phyloP scores from a whole-genome alignment of 441 rosid genomes.

The Aquilaria agallochum region DNA sequence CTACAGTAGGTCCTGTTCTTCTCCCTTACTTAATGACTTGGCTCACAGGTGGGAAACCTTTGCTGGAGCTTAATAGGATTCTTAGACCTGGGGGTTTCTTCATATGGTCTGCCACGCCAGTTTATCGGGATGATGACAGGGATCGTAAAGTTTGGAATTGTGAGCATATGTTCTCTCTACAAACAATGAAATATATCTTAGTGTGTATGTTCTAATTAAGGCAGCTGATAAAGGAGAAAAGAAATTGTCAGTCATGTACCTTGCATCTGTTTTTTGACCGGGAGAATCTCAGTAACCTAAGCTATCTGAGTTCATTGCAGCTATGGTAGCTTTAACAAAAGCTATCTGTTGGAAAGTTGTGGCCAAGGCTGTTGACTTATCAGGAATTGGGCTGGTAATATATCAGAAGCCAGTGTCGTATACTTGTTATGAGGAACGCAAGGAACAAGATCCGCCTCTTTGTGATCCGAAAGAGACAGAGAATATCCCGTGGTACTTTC shows the following conservation, averaged over 20 bases:
- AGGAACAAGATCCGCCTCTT: conserved; percentile 49
- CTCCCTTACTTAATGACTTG: too few relatives aligned
- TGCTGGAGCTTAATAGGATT: conserved; percentile 85
- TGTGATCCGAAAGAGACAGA: conserved; percentile 40
- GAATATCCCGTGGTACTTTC: conserved; percentile 59
- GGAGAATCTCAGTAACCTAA: neutral
- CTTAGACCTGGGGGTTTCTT: conserved; percentile 94
- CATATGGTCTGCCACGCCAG: conserved; percentile 95
- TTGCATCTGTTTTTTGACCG: too few relatives aligned
- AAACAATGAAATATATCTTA: too few relatives aligned
- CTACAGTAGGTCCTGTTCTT: neutral
- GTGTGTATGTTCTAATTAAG: too few relatives aligned
- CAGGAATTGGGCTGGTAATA: conserved; percentile 76
- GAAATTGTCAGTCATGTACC: too few relatives aligned
- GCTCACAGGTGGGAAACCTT: conserved; percentile 78
- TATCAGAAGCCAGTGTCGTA: conserved; percentile 71
- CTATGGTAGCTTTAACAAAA: conserved; percentile 62
- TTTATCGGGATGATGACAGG: conserved; percentile 58
- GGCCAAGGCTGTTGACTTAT: conserved; percentile 48
- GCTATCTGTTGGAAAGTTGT: conserved; percentile 85
- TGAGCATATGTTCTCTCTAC: conserved; percentile 4
- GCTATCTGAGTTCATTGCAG: conserved; percentile 35
- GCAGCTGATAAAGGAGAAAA: too few relatives aligned
- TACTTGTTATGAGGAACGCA: conserved; percentile 59
- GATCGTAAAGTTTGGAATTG: conserved; percentile 66